A percentile compares a stretch with the other conserved stretches of the same genome.
Evolutionary conservation across 768 basidiomycete species (phyloP).

Genomic region (Leccinum aurantiacum): DNA sequence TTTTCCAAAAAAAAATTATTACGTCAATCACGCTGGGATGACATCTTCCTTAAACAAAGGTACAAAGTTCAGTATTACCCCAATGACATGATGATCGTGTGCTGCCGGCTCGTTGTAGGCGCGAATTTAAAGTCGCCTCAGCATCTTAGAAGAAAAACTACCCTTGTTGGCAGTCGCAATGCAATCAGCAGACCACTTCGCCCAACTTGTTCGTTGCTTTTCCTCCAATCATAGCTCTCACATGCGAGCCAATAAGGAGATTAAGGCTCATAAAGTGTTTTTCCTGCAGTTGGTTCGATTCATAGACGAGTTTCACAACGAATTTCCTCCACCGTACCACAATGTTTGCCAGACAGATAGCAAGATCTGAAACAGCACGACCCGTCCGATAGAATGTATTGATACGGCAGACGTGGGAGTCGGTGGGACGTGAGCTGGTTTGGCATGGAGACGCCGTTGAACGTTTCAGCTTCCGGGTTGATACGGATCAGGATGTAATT

Average conservation of each 20-base stretch:
- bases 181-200: too few relatives aligned
- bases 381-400: neutral
- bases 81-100: too few relatives aligned
- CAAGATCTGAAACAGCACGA: neutral
- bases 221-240: too few relatives aligned
- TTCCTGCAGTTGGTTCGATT: neutral
- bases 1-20: neutral
- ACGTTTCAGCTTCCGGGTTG: neutral
- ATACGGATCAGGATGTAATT: neutral
- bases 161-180: too few relatives aligned
- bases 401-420: neutral
- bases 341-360: neutral
- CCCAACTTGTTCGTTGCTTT: too few relatives aligned
- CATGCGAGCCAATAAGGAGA: too few relatives aligned
- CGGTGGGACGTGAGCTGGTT: neutral
- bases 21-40: neutral
- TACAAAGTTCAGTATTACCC: neutral
- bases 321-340: neutral
- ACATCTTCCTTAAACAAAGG: neutral
- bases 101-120: too few relatives aligned
- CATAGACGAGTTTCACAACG: neutral
- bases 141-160: too few relatives aligned
- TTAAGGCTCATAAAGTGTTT: too few relatives aligned
- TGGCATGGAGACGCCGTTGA: neutral
- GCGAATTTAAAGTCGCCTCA: too few relatives aligned